Conservation (phyloP, 805 yeast species). For the Candida golubevii region DNA sequence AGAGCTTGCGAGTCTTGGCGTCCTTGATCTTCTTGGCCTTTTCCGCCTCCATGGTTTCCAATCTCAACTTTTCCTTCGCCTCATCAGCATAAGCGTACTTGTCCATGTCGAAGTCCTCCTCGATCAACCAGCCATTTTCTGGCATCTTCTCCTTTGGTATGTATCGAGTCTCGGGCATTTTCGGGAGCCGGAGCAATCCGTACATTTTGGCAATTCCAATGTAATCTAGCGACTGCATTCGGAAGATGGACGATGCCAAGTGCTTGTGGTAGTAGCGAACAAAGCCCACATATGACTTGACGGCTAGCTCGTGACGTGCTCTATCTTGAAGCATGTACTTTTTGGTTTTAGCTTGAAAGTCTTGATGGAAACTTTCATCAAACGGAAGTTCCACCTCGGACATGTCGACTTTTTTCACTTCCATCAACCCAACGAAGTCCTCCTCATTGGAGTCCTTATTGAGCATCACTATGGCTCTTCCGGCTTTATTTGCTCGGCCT, state of each 20-base stretch:
- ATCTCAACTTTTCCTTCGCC: conserved; percentile 58
- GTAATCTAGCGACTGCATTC: conserved; percentile 68
- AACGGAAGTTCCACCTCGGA: conserved; percentile 31
- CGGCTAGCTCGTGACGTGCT: conserved; percentile 74
- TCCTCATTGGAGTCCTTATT: conserved; percentile 71
- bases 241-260: conserved; percentile 80
- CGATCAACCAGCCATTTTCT: conserved; percentile 67
- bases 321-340: conserved; percentile 70
- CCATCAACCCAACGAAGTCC: conserved; percentile 75
- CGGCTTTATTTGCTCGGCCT: conserved; percentile 84
- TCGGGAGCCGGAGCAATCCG: conserved; percentile 80
- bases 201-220: conserved; percentile 68
- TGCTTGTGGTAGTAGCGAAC: conserved; percentile 84
- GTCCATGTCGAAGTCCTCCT: conserved; percentile 62
- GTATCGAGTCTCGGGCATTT: conserved; percentile 83
- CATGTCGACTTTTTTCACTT: conserved; percentile 58
- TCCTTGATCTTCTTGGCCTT: conserved; percentile 33
- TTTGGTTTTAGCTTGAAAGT: conserved; percentile 24
- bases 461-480: conserved; percentile 72
- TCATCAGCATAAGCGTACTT: conserved; percentile 59
- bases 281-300: conserved; percentile 78
- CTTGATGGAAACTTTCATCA: conserved; percentile 24
- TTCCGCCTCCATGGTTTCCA: conserved; percentile 51
- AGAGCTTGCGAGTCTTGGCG: conserved; percentile 41
- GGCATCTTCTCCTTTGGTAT: conserved; percentile 49